Base-by-base conservation (phyloP, 371 early-diverging fungal species). In the Nematocida sp. region DNA sequence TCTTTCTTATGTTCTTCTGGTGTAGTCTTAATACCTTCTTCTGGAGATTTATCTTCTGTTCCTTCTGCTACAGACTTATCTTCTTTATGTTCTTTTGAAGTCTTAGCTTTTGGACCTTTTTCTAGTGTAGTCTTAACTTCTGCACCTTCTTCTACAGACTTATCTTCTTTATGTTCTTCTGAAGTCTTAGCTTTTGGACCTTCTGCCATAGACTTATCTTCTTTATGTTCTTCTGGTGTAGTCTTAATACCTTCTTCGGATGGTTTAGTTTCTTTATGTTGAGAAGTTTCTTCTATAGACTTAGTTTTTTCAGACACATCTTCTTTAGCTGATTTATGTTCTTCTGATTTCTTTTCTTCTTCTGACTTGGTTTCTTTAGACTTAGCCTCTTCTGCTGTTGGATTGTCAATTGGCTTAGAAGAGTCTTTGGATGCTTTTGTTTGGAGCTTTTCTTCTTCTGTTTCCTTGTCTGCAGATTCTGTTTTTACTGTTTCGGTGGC, bases 1-100 rank as follows among this genome's bases (percentile, higher is more conserved):
- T 41, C 43, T 41, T 41, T n/a, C 21, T 54, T 21, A 54, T 54
- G 25, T 54, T 54, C 55, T 9, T 54, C 55, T 32, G 7, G 29
- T 13, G 25, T 29, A 17, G 5, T 32, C 32, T 13, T 21, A 54
- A 11, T 11, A 4, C 11, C 55, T 7, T n/a, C n/a, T n/a, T n/a
- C n/a, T n/a, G n/a, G n/a, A n/a, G n/a, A n/a, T n/a, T n/a, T n/a
- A n/a, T n/a, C n/a, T n/a, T n/a, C n/a, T n/a, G n/a, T n/a, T n/a
- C n/a, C n/a, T n/a, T n/a, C n/a, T n/a, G n/a, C n/a, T n/a, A n/a
- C n/a, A n/a, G n/a, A n/a, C n/a, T n/a, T n/a, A 41, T 9, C 9
- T 41, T 41, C 43, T 41, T 41, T n/a, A 41, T 41, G 43, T 41
- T 41, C 43, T 41, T 41, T n/a, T 11, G 43, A 41, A 11, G 43